phyloP scores from a whole-genome alignment of 768 basidiomycete genomes.

The Lenzites betulinus region DNA sequence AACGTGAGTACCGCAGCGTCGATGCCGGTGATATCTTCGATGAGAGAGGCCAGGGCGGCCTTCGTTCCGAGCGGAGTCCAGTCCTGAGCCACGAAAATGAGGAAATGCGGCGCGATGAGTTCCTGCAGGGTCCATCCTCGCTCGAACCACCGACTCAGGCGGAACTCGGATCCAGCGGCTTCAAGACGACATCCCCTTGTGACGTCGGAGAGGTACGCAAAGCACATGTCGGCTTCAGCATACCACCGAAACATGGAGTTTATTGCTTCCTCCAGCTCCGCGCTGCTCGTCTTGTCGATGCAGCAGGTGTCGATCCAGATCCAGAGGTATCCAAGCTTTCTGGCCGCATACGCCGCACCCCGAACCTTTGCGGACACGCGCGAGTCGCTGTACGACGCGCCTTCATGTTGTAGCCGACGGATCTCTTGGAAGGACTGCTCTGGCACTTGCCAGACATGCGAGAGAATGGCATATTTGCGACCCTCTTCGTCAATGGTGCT shows the following conservation, averaged over 20 bases:
- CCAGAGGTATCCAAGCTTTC: background rate
- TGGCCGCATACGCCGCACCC: background rate
- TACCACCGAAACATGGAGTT: constrained; percentile 12
- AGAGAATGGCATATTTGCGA: constrained; percentile 3
- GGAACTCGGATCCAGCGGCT: background rate
- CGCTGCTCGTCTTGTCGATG: too few relatives aligned
- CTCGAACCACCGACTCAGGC: background rate
- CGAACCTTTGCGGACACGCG: background rate
- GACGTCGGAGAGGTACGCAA: constrained; percentile 2
- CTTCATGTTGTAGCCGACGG: background rate
- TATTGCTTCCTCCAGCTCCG: constrained; percentile 12
- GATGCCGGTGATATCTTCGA: background rate
- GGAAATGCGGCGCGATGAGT: background rate
- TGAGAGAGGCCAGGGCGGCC: background rate
- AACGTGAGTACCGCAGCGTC: background rate
- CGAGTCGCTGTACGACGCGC: background rate
- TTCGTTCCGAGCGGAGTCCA: constrained; percentile 1
- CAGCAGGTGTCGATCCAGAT: background rate
- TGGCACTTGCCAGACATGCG: constrained; percentile 2
- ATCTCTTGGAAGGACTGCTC: constrained; percentile 9
- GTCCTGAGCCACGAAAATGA: background rate
- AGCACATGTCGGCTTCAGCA: background rate
- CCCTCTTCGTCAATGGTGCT: background rate
- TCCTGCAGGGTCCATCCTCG: background rate
- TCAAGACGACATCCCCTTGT: background rate